Evolutionary conservation across 345 rosid species (phyloP), one percentile per base, ranked within the genome.

Genomic region (Rhodomyrtus tomentosa): DNA sequence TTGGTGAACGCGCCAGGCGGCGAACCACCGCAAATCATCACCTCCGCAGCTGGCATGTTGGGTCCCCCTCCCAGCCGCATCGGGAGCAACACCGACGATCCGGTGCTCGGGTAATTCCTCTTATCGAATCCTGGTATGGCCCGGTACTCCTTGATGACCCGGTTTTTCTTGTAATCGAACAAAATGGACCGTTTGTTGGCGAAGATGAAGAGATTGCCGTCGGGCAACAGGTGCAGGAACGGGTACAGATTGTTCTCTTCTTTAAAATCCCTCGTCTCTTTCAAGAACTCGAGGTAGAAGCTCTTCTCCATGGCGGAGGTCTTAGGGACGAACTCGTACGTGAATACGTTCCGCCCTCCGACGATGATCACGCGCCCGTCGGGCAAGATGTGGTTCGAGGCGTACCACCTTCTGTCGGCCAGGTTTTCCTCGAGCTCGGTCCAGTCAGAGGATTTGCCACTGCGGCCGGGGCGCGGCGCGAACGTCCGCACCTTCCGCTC

Each of bases 181-280:
- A 89, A 27, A 52, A 95, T 93, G 3, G 98, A 94, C 83, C 93
- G 92, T 80, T 85, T 87, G 82, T 93, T 95, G 9, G 98, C 96
- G 84, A 95, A 95, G 55, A 95, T 88, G 91, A 93, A 93, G 27
- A 95, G 93, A 79, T 94, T 94, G 0, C 98, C 98, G 80, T 93
- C 94, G 10, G 96, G 96, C 10, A 94, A 85, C 3, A 95, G 88
- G 86, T 94, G 95, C 87, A 94, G 82, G 87, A 95, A 94, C 3
- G 98, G 98, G 68, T 95, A 95, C 53, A 95, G 96, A 87, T 94
- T 95, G 92, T 93, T 94, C 83, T 95, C 98, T 87, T 94, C 95
- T 32, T 50, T 84, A 0, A 62, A 82, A 80, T 95, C 98, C 87
- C 90, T 90, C 10, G 98, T 95, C 49, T 92, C 92, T 0, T 56